Conservation (phyloP, 2,329 filamentous ascomycete genomes). For the Venturiaceae sp. region DNA sequence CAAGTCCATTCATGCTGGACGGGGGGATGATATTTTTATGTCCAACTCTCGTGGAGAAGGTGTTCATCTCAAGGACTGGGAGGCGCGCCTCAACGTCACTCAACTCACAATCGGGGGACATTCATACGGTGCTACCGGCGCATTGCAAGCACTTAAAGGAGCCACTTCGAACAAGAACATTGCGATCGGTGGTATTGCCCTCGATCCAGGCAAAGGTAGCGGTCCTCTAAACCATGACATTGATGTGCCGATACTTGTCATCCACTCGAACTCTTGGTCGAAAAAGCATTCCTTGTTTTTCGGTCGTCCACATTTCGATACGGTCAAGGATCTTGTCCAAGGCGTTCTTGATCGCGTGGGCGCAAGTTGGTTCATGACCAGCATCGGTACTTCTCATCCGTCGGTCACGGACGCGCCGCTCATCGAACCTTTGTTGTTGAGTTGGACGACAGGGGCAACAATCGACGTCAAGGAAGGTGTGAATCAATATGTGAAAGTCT, state of each 20-base stretch:
- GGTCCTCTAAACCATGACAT: conserved; percentile 6
- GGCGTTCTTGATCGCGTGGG: background rate
- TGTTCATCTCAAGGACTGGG: background rate
- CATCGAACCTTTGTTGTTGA: conserved; percentile 3
- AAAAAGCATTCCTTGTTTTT: conserved; percentile 1
- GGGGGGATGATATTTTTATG: background rate
- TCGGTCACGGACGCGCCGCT: conserved; percentile 6
- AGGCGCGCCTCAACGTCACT: background rate
- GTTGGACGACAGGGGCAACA: conserved; percentile 4
- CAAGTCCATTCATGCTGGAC: background rate
- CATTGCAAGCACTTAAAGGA: conserved; percentile 64
- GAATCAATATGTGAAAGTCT: conserved; percentile 1
- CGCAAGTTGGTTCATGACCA: conserved; percentile 5
- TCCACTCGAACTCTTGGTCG: conserved; percentile 6
- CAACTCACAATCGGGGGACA: conserved; percentile 48
- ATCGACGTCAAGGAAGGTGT: conserved; percentile 4
- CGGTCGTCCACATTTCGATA: conserved; percentile 7
- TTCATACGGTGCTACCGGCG: conserved; percentile 68
- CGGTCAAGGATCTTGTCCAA: background rate
- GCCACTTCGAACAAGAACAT: background rate
- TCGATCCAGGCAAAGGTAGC: conserved; percentile 6
- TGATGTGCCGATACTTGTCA: conserved; percentile 4
- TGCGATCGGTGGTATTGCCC: background rate
- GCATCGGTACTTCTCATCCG: conserved; percentile 5
- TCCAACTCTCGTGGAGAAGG: conserved; percentile 7